Percentiles rank a stretch among this genome's conserved stretches.
Evolutionary conservation across 1,284 basidiomycete genomes (phyloP).

Genomic region (Cryptococcus hybrid): DNA sequence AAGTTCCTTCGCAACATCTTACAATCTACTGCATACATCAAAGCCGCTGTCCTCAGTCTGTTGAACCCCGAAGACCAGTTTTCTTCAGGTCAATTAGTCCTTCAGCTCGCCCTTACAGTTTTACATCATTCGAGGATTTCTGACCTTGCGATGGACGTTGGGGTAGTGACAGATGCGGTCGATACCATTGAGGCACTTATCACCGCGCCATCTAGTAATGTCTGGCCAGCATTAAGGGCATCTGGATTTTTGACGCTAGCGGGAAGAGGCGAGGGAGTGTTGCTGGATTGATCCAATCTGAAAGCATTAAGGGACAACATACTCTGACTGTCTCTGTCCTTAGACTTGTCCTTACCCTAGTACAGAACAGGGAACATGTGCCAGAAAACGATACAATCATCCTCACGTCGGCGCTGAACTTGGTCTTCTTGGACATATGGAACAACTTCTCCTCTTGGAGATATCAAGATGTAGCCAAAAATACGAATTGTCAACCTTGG

Average conservation of each 20-base stretch:
- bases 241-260: constrained; percentile 35
- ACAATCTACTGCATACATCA: constrained; percentile 21
- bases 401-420: constrained; percentile 33
- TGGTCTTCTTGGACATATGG: constrained; percentile 37
- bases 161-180: constrained; percentile 25
- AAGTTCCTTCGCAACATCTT: constrained; percentile 28
- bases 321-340: constrained; percentile 31
- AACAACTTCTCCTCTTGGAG: constrained; percentile 38
- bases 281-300: constrained; percentile 27
- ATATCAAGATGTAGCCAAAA: constrained; percentile 32
- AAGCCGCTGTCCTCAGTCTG: constrained; percentile 13
- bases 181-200: constrained; percentile 34
- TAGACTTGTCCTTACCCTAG: constrained; percentile 32
- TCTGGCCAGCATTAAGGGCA: constrained; percentile 32
- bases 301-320: constrained; percentile 32
- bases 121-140: constrained; percentile 14
- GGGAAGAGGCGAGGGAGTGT: constrained; percentile 29
- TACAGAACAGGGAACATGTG: constrained; percentile 15
- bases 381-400: constrained; percentile 21
- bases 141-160: constrained; percentile 11
- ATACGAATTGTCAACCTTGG: constrained; percentile 29
- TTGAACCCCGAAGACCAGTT: constrained; percentile 9
- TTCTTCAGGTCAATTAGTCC: constrained; percentile 19
- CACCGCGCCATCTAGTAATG: constrained; percentile 20
- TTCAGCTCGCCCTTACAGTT: constrained; percentile 28